A percentile compares a stretch with the other conserved stretches of the same genome.
phyloP scores from a whole-genome alignment of 768 basidiomycete species.

The Agrocybe praecox region DNA sequence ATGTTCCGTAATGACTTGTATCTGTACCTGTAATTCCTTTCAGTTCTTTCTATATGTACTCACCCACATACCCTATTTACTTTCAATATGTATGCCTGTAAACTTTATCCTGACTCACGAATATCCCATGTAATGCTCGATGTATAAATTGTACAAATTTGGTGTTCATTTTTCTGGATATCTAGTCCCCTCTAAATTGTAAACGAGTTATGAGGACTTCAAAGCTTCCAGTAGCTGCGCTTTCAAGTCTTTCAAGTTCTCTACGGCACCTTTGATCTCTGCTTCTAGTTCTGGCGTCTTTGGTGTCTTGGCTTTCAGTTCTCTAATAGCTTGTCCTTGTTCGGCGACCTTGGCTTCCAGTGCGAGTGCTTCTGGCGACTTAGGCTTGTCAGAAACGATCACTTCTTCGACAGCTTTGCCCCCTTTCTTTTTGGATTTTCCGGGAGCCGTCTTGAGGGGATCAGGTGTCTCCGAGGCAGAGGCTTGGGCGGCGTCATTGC shows the following conservation, averaged over 20 bases:
- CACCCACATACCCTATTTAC: neutral
- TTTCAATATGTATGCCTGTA: neutral
- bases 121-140: neutral
- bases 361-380: conserved; percentile 70
- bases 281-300: conserved; percentile 64
- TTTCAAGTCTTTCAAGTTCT: conserved; percentile 68
- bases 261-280: conserved; percentile 62
- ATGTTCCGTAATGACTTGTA: neutral
- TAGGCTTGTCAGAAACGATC: conserved; percentile 52
- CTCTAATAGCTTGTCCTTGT: conserved; percentile 76
- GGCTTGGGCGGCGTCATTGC: conserved; percentile 39
- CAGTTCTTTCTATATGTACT: neutral
- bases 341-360: conserved; percentile 75
- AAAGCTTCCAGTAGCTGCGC: conserved; percentile 43
- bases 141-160: neutral
- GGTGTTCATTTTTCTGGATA: neutral
- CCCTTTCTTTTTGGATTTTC: conserved; percentile 59
- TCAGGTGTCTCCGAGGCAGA: conserved; percentile 38
- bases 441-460: conserved; percentile 44
- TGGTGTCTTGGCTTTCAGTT: conserved; percentile 64
- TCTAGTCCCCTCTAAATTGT: neutral
- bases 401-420: conserved; percentile 48
- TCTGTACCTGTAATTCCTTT: neutral
- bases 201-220: conserved; percentile 5
- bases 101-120: neutral